Evolutionary conservation across 495 filamentous ascomycete species (phyloP), one percentile per base, ranked within the genome.

Genomic region (Opeltia flavorubescens): DNA sequence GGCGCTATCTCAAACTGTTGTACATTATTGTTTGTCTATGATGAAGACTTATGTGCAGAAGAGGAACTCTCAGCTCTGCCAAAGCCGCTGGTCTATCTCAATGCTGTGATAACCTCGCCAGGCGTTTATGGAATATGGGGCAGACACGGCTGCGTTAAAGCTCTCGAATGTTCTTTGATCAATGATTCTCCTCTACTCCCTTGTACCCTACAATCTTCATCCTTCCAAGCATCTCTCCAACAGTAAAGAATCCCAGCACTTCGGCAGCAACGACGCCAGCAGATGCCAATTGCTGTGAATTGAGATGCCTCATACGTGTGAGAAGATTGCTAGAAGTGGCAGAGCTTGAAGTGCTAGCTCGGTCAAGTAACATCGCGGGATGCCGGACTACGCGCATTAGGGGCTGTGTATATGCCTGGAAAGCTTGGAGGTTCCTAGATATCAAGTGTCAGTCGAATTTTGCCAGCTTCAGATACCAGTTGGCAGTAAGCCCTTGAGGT

Each of bases 201-300:
- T 77, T 72, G 72, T 96, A 99, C 51, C 91, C 91, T 57, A 99
- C 70, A 51, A 99, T 61, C 80, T 96, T 95, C 66, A 87, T 71
- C 48, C 89, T 73, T 48, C 91, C 91, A 54, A 96, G 82, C 67
- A 99, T 96, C 76, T 95, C 87, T 48, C 91, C 91, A 20, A 99
- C 77, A 15, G 87, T 89, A 76, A 96, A 99, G 75, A 99, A 96
- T 45, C 91, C 91, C 48, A 99, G 64, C 42, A 86, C 74, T 70
- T 99, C 91, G 30, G 89, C 89, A 31, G 66, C 59, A 49, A 94
- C 64, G 44, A 99, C 83, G 59, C 82, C 84, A 44, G 67, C 78
- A 20, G 83, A 60, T 23, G 71, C 72, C 46, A 87, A 50, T 62
- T 94, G 77, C 59, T 77, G 69, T 41, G 63, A 69, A 63, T 72